These are phyloP conservation scores for Cordyceps tenuipes DNA, from an alignment of 2,329 filamentous ascomycete genomes.

Conservation along the genomic window DNA sequence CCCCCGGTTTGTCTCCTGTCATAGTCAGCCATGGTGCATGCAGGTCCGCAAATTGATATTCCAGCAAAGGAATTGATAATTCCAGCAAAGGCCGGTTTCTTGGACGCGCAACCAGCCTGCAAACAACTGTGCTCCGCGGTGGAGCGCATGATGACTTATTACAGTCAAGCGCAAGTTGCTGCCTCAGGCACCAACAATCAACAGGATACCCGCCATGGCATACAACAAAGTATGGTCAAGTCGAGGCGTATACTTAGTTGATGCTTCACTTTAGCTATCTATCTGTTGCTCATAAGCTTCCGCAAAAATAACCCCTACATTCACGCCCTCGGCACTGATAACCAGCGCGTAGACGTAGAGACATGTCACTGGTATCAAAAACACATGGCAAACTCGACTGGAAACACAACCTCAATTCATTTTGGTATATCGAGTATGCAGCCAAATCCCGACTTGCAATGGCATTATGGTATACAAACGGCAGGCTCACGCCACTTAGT, in stretches of 20 bases:
- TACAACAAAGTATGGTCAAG: not conserved
- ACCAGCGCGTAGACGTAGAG: not conserved
- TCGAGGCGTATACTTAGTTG: too few species aligned
- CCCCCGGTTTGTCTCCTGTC: conserved; percentile 45
- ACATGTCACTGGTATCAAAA: not conserved
- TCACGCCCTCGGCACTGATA: not conserved
- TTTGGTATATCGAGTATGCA: conserved; percentile 13
- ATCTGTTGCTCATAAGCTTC: not conserved
- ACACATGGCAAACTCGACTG: not conserved
- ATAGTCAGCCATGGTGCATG: conserved; percentile 43
- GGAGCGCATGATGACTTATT: not conserved
- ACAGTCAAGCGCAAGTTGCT: not conserved
- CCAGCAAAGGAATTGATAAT: not conserved
- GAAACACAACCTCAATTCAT: conserved; percentile 11
- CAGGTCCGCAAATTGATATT: conserved; percentile 3
- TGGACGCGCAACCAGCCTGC: conserved; percentile 17
- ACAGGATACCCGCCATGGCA: not conserved
- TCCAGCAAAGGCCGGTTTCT: not conserved
- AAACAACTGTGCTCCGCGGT: conserved; percentile 10
- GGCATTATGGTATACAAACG: conserved; percentile 10
- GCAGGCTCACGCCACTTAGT: conserved; percentile 10
- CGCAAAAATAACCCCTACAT: not conserved
- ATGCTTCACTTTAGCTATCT: too few species aligned
- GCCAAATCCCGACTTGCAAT: conserved; percentile 10
- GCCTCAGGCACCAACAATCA: conserved; percentile 14